phyloP scores from a whole-genome alignment of 495 filamentous ascomycete genomes.

The Xylaria bambusicola region DNA sequence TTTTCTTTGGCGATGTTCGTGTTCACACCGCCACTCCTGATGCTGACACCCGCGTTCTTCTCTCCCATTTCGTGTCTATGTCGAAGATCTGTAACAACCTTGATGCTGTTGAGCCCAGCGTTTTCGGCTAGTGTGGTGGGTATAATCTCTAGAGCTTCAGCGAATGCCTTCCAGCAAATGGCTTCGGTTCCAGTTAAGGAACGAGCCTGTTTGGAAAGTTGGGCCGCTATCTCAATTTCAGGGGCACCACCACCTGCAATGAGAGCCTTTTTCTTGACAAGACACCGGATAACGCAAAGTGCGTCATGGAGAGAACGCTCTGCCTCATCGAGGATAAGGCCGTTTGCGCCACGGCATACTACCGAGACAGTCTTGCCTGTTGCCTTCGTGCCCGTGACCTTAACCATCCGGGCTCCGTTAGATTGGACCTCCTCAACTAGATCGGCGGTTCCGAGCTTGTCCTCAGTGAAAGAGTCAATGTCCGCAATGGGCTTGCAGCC shows the following conservation, averaged over 20 bases:
- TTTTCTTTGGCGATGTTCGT: slow-evolving; percentile 94
- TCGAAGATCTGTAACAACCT: slow-evolving; percentile 95
- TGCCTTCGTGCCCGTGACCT: slow-evolving; percentile 85
- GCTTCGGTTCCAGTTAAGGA: slow-evolving; percentile 85
- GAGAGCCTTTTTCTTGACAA: slow-evolving; percentile 98
- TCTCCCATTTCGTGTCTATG: slow-evolving; percentile 92
- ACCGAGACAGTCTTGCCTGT: slow-evolving; percentile 88
- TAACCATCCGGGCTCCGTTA: slow-evolving; percentile 86
- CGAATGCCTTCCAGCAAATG: slow-evolving; percentile 98
- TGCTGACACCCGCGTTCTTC: slow-evolving; percentile 94
- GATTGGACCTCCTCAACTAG: slow-evolving; percentile 90
- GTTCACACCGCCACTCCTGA: slow-evolving; percentile 95
- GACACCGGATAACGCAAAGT: slow-evolving; percentile 93
- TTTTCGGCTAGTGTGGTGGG: slow-evolving; percentile 97
- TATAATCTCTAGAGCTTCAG: slow-evolving; percentile 96
- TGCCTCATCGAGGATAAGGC: slow-evolving; percentile 91
- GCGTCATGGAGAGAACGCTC: slow-evolving; percentile 96
- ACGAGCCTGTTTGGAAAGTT: slow-evolving; percentile 77
- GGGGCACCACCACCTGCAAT: slow-evolving; percentile 96
- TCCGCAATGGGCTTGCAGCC: slow-evolving; percentile 99
- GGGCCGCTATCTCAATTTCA: slow-evolving; percentile 89
- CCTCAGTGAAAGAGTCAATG: slow-evolving; percentile 97
- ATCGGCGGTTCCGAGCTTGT: slow-evolving; percentile 96
- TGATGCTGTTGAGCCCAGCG: slow-evolving; percentile 94
- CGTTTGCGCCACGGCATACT: slow-evolving; percentile 91